Base-by-base conservation (phyloP, 805 yeast genomes). In the Wickerhamomyces ciferrii region DNA sequence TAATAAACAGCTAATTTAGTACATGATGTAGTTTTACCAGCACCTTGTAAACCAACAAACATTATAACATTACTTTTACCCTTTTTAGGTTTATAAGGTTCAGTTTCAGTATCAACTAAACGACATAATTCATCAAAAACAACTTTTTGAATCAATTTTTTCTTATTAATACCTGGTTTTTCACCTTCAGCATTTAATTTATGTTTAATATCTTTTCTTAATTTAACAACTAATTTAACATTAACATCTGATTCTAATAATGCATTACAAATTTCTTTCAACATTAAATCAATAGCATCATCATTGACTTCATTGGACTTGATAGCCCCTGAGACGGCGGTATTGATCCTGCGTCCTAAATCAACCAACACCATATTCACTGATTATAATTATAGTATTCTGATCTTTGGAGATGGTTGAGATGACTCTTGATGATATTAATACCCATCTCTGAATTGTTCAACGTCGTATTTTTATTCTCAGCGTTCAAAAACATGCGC, bases 1-100 rank as follows among this genome's bases (percentile, higher is more conserved):
- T 94, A 94, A 63, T 87, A 91, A 2, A 89, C 96, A 0, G 99
- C 99, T 57, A 92, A 73, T 59, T 94, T 94, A 2, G 99, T 94
- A 80, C 97, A 91, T 2, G 97, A 83, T 0, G 99, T 94, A 29
- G 99, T 94, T 65, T 94, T 94, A 76, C 99, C 99, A 13, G 98
- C 94, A 71, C 99, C 99, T 67, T 94, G 99, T 49, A 94, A 73
- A 62, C 99, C 99, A 48, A 94, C 99, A 75, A 94, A 87, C 99
- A 94, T 94, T 53, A 94, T 85, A 29, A 92, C 87, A 60, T 85
- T 81, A 10, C 81, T 62, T 57, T 78, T 77, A 57, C 89, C 83
- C 72, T 91, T 91, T 70, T 85, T 86, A 37, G 97, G 98, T 67
- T 86, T 86, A 62, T 81, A 92, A 10, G 87, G 75, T 44, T 68